Percentiles rank a stretch among this genome's conserved stretches.
phyloP scores from a whole-genome alignment of 768 basidiomycete species.

The Lactifluus piperatus region DNA sequence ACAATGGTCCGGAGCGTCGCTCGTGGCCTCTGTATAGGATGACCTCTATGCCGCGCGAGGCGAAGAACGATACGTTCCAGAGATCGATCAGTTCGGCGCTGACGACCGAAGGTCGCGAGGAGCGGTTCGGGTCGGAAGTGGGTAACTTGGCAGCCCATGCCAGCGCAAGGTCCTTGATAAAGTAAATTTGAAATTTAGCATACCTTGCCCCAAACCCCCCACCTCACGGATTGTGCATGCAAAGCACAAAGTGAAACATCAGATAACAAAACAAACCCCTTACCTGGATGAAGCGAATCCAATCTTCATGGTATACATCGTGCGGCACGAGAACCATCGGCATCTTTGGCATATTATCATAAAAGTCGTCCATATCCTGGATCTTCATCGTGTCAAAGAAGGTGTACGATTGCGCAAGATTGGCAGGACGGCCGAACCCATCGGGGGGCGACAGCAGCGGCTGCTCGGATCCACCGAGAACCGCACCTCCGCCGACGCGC shows the following conservation, averaged over 20 bases:
- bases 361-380: conserved; percentile 69
- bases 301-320: conserved; percentile 71
- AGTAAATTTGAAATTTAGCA: too few species aligned
- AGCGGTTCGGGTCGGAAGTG: conserved; percentile 39
- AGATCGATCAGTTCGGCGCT: conserved; percentile 66
- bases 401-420: conserved; percentile 55
- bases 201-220: too few species aligned
- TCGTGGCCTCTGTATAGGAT: conserved; percentile 75
- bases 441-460: conserved; percentile 43
- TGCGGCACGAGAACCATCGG: conserved; percentile 63
- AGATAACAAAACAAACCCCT: conserved; percentile 21
- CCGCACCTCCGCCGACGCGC: conserved; percentile 5
- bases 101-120: conserved; percentile 50
- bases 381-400: conserved; percentile 65
- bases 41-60: conserved; percentile 65
- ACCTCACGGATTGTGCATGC: background rate
- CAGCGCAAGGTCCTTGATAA: conserved; percentile 53
- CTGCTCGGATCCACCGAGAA: conserved; percentile 3
- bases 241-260: too few species aligned
- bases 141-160: conserved; percentile 76
- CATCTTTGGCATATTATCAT: conserved; percentile 60
- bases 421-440: conserved; percentile 66
- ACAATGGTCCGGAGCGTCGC: conserved; percentile 57
- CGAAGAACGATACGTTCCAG: conserved; percentile 76
- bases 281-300: conserved; percentile 73